phyloP scores from a whole-genome alignment of 73 alveolate genomes.

The Effrenium voratum region DNA sequence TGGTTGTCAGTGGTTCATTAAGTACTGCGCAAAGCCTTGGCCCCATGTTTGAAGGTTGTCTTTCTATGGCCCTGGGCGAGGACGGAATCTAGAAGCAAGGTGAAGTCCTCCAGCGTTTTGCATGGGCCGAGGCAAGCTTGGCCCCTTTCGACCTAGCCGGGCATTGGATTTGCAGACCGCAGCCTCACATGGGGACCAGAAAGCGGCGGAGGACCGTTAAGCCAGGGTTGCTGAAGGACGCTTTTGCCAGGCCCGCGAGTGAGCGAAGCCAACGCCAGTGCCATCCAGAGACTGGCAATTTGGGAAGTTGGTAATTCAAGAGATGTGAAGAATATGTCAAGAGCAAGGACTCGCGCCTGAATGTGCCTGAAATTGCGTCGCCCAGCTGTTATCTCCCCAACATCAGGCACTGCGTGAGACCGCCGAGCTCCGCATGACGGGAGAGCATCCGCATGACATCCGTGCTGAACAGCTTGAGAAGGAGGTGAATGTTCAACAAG shows the following conservation, averaged over 20 bases:
- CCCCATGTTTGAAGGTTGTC: neutral
- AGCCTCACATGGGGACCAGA: slow-evolving; percentile 17
- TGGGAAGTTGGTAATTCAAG: neutral
- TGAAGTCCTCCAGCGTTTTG: neutral
- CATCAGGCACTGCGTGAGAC: too few species aligned
- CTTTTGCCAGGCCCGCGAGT: neutral
- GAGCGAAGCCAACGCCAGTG: neutral
- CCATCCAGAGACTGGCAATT: neutral
- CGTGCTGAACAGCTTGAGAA: too few species aligned
- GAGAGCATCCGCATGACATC: too few species aligned
- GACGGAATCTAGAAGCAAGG: neutral
- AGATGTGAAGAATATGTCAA: neutral
- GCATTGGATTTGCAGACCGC: slow-evolving; percentile 15
- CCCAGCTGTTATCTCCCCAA: too few species aligned
- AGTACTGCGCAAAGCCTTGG: neutral
- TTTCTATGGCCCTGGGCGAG: neutral
- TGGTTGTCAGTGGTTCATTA: neutral
- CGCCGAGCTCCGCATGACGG: too few species aligned
- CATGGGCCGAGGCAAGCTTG: slow-evolving; percentile 55
- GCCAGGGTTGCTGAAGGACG: neutral
- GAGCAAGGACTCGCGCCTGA: neutral
- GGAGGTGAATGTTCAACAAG: too few species aligned
- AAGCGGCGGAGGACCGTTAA: slow-evolving; percentile 26
- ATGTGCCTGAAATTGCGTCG: too few species aligned
- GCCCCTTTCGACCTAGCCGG: slow-evolving; percentile 80